A percentile compares a stretch with the other conserved stretches of the same genome.
These are phyloP conservation scores for Sclerotinia spermophila DNA, from an alignment of 2,329 filamentous ascomycete genomes.

Conservation along the genomic window DNA sequence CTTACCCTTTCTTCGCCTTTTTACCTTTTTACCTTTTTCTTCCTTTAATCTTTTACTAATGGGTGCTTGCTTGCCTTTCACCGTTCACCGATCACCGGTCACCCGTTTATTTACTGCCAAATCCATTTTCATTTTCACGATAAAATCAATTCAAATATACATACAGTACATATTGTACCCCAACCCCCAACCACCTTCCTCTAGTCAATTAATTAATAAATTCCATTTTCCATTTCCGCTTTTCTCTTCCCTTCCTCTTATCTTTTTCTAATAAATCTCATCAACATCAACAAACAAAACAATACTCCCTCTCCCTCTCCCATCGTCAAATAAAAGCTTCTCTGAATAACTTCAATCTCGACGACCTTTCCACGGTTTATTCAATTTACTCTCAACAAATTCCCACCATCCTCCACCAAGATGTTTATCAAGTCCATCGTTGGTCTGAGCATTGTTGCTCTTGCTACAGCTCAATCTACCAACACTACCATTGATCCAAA, in stretches of 20 bases:
- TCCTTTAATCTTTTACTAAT: too few relatives aligned
- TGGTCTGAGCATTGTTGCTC: constrained; percentile 32
- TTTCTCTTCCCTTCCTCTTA: background rate
- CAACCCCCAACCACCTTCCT: constrained; percentile 12
- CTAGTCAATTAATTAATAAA: background rate
- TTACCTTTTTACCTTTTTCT: background rate
- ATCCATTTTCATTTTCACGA: background rate
- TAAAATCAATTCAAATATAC: too few relatives aligned
- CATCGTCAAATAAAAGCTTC: background rate
- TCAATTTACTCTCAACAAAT: background rate
- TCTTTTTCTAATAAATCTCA: background rate
- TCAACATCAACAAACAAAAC: too few relatives aligned
- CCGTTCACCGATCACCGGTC: too few relatives aligned
- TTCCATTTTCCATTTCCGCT: background rate
- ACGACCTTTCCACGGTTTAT: background rate
- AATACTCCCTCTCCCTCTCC: background rate
- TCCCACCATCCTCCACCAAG: constrained; percentile 15
- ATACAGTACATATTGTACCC: background rate
- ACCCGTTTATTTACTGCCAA: background rate
- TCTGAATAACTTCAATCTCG: background rate
- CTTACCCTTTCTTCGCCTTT: background rate
- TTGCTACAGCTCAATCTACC: constrained; percentile 24
- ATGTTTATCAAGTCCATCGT: constrained; percentile 34
- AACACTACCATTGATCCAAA: constrained; percentile 33
- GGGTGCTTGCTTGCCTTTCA: too few relatives aligned